Evolutionary conservation across 257 asterid species (phyloP).

Genomic region (Catharanthus roseus): DNA sequence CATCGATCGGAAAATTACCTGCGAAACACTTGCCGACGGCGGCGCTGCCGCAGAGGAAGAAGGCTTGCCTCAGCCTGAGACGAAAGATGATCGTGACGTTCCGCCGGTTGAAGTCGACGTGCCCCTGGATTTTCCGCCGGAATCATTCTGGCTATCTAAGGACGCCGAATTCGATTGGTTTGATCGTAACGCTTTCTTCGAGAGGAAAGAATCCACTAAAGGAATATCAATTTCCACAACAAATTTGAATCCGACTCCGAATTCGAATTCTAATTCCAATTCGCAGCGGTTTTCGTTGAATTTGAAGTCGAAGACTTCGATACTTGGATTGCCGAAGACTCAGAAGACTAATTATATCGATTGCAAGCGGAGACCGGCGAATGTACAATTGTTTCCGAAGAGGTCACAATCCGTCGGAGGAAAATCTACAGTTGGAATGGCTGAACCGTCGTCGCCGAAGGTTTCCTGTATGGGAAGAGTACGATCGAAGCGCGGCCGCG

Average conservation of each 20-base stretch:
- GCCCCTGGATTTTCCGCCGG: conserved; percentile 69
- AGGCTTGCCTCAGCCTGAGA: conserved; percentile 15
- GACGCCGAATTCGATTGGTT: conserved; percentile 91
- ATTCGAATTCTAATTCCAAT: conserved; percentile 34
- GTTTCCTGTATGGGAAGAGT: conserved; percentile 95
- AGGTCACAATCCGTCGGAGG: conserved; percentile 39
- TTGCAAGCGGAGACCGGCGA: conserved; percentile 43
- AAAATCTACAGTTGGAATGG: conserved; percentile 29
- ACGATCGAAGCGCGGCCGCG: conserved; percentile 70
- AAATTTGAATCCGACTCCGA: conserved; percentile 26
- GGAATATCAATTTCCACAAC: conserved; percentile 42
- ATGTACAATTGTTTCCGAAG: conserved; percentile 52
- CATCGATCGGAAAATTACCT: conserved; percentile 47
- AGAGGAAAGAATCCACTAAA: conserved; percentile 66
- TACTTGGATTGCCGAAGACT: conserved; percentile 70
- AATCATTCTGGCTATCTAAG: conserved; percentile 80
- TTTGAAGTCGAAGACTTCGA: conserved; percentile 49
- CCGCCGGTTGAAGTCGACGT: conserved; percentile 13
- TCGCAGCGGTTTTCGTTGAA: conserved; percentile 50
- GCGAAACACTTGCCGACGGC: conserved; percentile 35
- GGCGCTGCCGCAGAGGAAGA: conserved; percentile 20
- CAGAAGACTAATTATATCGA: conserved; percentile 47
- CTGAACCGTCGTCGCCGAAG: conserved; percentile 88
- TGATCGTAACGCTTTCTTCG: conserved; percentile 66
- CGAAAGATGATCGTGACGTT: conserved; percentile 15